Evolutionary conservation across 495 filamentous ascomycete species (phyloP).

Genomic region (Apodospora peruviana): DNA sequence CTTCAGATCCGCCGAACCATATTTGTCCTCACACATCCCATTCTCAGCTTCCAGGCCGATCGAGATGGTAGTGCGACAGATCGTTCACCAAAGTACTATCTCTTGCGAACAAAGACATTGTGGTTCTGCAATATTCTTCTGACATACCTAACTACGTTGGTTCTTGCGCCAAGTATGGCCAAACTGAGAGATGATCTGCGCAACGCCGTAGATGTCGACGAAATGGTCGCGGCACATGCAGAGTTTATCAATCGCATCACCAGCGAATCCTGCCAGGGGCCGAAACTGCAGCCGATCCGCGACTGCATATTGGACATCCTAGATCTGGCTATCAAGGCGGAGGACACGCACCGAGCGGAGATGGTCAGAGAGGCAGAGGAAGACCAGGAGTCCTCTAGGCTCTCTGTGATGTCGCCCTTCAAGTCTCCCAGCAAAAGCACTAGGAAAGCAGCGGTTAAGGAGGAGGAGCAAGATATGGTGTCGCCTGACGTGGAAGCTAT

Average conservation of each 20-base stretch:
- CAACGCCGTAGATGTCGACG: constrained; percentile 68
- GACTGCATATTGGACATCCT: constrained; percentile 62
- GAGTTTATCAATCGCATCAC: constrained; percentile 55
- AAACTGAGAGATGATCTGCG: constrained; percentile 49
- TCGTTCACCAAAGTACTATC: constrained; percentile 47
- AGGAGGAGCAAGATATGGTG: constrained; percentile 33
- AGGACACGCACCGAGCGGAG: constrained; percentile 38
- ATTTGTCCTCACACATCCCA: constrained; percentile 57
- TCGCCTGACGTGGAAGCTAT: constrained; percentile 18
- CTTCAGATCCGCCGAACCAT: constrained; percentile 73
- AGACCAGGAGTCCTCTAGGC: constrained; percentile 30
- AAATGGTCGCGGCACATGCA: constrained; percentile 68
- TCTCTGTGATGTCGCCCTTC: constrained; percentile 23
- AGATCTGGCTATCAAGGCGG: constrained; percentile 48
- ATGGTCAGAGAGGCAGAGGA: constrained; percentile 33
- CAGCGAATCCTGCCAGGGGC: constrained; percentile 61
- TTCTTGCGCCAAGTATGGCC: constrained; percentile 53
- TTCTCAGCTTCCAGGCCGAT: constrained; percentile 28
- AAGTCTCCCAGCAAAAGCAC: constrained; percentile 3
- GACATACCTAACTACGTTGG: constrained; percentile 67
- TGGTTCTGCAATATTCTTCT: constrained; percentile 75
- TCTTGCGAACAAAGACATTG: constrained; percentile 65
- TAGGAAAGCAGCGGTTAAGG: constrained; percentile 11
- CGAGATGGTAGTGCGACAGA: background rate
- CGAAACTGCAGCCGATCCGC: constrained; percentile 57